These are phyloP conservation scores for Jacaranda mimosifolia DNA, from an alignment of 257 asterid genomes.

Conservation along the genomic window DNA sequence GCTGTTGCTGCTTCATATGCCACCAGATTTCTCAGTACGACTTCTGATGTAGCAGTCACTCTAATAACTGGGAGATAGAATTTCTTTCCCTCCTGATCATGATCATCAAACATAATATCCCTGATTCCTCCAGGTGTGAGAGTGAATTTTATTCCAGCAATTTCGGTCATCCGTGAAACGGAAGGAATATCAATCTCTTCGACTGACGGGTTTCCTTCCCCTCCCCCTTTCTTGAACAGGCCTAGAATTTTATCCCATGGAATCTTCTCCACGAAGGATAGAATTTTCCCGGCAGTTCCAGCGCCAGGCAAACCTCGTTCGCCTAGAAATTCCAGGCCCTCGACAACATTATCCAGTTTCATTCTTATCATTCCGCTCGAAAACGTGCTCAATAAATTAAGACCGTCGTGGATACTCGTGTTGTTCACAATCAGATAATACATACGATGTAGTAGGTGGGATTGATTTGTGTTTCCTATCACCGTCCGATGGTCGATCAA, in stretches of 20 bases:
- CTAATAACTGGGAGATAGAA: constrained; percentile 57
- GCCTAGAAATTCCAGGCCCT: constrained; percentile 2
- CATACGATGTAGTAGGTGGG: constrained; percentile 47
- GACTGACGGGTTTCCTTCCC: not conserved
- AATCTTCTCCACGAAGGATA: constrained; percentile 21
- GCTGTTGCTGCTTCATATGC: constrained; percentile 58
- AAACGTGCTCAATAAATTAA: not conserved
- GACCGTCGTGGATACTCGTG: not conserved
- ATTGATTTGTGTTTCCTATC: not conserved
- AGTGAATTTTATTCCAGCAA: constrained; percentile 37
- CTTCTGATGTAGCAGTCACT: constrained; percentile 49
- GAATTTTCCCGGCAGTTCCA: constrained; percentile 18
- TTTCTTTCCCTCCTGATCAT: constrained; percentile 9
- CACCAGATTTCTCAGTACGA: constrained; percentile 58
- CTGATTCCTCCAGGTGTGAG: constrained; percentile 41
- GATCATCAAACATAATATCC: constrained; percentile 39
- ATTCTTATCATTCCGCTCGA: not conserved
- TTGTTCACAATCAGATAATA: constrained; percentile 40
- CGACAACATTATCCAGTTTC: not conserved
- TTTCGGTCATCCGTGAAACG: constrained; percentile 37
- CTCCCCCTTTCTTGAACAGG: not conserved
- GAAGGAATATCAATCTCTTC: constrained; percentile 51
- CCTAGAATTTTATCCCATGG: constrained; percentile 28
- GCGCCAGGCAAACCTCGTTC: constrained; percentile 30
- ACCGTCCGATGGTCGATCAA: not conserved